Percentiles rank a stretch among this genome's conserved stretches.
These are phyloP conservation scores for Asterochloris erici DNA, from an alignment of 139 green algal species.

Conservation along the genomic window DNA sequence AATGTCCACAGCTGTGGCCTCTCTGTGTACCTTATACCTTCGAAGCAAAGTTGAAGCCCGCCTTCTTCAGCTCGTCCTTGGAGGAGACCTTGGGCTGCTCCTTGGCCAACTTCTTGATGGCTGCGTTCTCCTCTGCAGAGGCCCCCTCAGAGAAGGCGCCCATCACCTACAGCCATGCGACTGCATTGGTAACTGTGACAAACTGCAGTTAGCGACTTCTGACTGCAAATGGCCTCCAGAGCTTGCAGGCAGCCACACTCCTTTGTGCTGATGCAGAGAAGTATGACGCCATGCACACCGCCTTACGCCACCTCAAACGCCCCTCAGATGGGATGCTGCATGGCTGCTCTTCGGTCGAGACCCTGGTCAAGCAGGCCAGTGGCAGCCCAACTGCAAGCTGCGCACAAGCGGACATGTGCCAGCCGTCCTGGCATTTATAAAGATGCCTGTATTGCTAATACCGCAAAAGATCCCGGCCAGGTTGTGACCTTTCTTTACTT, in stretches of 20 bases:
- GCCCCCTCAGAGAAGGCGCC: slow-evolving; percentile 84
- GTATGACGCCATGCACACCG: too few species aligned
- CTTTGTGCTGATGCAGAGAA: neutral
- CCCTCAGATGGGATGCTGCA: too few species aligned
- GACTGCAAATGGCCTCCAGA: neutral
- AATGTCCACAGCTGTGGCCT: neutral
- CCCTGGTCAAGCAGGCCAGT: too few species aligned
- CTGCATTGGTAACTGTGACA: neutral
- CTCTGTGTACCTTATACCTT: slow-evolving; percentile 30
- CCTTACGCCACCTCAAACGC: too few species aligned
- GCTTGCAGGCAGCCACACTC: neutral
- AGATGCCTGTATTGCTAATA: too few species aligned
- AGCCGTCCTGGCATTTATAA: too few species aligned
- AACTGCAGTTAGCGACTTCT: neutral
- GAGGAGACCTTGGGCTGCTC: slow-evolving; percentile 33
- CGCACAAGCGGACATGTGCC: too few species aligned
- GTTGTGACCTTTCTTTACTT: too few species aligned
- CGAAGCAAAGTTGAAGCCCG: slow-evolving; percentile 38
- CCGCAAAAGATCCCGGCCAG: too few species aligned
- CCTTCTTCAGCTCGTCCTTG: slow-evolving; percentile 19
- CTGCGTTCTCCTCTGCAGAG: slow-evolving; percentile 63
- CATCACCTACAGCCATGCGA: slow-evolving; percentile 44
- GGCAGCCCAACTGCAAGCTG: too few species aligned
- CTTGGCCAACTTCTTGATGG: slow-evolving; percentile 58
- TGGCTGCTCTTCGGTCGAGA: too few species aligned